phyloP scores from a whole-genome alignment of 495 filamentous ascomycete species.

The Monascus purpureus region DNA sequence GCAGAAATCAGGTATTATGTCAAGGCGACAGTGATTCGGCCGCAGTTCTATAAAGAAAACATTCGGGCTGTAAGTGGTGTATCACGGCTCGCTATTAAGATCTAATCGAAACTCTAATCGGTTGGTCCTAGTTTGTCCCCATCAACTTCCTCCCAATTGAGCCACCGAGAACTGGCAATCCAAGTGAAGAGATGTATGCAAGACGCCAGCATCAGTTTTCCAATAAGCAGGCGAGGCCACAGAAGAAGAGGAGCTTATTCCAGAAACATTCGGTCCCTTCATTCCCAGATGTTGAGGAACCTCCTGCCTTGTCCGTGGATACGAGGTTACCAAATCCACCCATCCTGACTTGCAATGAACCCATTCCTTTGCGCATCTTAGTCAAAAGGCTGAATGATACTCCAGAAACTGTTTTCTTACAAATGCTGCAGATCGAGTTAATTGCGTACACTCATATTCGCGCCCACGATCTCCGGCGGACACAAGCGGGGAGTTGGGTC shows the following conservation, averaged over 20 bases:
- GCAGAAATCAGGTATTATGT: constrained; percentile 89
- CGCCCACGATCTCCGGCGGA: constrained; percentile 54
- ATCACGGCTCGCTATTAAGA: neutral
- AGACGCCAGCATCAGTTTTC: constrained; percentile 66
- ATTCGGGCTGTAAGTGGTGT: constrained; percentile 42
- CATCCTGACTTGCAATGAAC: constrained; percentile 77
- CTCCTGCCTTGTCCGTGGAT: constrained; percentile 52
- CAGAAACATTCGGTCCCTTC: constrained; percentile 12
- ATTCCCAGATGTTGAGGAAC: constrained; percentile 13
- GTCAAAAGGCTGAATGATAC: constrained; percentile 57
- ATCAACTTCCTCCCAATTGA: constrained; percentile 90
- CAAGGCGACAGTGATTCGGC: constrained; percentile 77
- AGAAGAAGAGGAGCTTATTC: constrained; percentile 40
- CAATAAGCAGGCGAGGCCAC: constrained; percentile 18
- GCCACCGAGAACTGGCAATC: constrained; percentile 54
- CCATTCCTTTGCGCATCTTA: constrained; percentile 67
- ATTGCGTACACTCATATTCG: constrained; percentile 64
- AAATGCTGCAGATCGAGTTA: constrained; percentile 66
- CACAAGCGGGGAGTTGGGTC: constrained; percentile 54
- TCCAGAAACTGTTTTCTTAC: constrained; percentile 52
- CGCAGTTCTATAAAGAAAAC: constrained; percentile 75
- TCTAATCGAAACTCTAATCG: no score
- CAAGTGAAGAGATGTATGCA: constrained; percentile 70
- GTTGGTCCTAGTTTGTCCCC: constrained; percentile 27
- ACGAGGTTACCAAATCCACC: constrained; percentile 76